phyloP scores from a whole-genome alignment of 106 monocot genomes.

The Phalaenopsis equestris region DNA sequence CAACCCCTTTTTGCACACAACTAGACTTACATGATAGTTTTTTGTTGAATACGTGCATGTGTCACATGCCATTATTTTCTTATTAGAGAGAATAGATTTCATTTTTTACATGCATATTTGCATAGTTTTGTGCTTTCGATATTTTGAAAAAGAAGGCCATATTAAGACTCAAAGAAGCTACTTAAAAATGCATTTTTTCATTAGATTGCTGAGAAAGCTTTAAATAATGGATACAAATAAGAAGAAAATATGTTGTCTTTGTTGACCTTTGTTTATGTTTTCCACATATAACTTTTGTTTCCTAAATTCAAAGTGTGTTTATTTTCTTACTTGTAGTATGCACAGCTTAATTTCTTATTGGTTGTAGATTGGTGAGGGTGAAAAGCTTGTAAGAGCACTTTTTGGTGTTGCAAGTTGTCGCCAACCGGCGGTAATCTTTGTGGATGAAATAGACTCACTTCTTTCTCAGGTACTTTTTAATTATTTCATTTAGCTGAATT shows the following conservation, averaged over 20 bases:
- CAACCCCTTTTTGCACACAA: no score
- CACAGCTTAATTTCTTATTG: background rate
- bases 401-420: slow-evolving; percentile 98
- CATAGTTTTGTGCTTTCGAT: no score
- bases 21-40: no score
- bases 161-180: background rate
- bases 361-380: slow-evolving; percentile 91
- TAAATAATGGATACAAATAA: background rate
- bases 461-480: slow-evolving; percentile 71
- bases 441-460: slow-evolving; percentile 94
- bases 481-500: background rate
- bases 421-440: slow-evolving; percentile 97
- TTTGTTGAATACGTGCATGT: no score
- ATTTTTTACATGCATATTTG: no score
- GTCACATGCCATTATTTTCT: no score
- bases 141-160: no score
- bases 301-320: background rate
- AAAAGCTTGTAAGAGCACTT: slow-evolving; percentile 88
- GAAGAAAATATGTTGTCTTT: background rate
- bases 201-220: background rate
- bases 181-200: background rate
- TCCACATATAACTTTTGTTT: background rate
- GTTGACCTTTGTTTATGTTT: background rate
- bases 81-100: no score
- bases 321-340: background rate